Percentiles rank a stretch among this genome's conserved stretches.
Evolutionary conservation across 768 basidiomycete genomes (phyloP).

Genomic region (Rhodotorula sphaerocarpa): DNA sequence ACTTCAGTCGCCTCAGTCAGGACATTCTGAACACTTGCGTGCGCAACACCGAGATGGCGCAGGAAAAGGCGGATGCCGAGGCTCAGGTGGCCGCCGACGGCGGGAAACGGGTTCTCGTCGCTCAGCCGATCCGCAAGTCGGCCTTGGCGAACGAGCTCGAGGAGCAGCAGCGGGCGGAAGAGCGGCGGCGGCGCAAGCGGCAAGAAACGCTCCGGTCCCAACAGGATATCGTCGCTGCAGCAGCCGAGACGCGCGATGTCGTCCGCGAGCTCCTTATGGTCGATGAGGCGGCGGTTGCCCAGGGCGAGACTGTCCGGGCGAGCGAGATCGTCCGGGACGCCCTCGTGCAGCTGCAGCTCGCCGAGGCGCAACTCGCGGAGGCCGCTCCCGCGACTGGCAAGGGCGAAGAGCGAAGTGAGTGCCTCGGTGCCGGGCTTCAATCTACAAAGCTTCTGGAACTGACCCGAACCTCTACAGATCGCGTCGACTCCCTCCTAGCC

Average conservation of each 20-base stretch:
- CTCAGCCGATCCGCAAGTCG: conserved; percentile 46
- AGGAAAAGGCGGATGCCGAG: conserved; percentile 30
- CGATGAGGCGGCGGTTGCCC: conserved; percentile 9
- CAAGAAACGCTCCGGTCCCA: neutral
- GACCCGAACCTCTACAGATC: conserved; percentile 9
- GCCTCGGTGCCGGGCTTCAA: neutral
- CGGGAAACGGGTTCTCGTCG: conserved; percentile 40
- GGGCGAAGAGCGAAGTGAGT: conserved; percentile 19
- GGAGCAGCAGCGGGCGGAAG: conserved; percentile 41
- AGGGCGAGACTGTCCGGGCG: conserved; percentile 10
- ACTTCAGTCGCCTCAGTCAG: conserved; percentile 59
- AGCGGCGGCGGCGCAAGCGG: conserved; percentile 2
- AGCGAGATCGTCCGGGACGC: conserved; percentile 27
- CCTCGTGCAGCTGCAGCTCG: conserved; percentile 25
- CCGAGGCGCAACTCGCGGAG: conserved; percentile 32
- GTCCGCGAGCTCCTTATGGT: conserved; percentile 24
- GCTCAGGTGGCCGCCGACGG: neutral
- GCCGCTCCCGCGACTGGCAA: conserved; percentile 2
- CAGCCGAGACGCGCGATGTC: conserved; percentile 24
- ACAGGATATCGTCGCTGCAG: conserved; percentile 32
- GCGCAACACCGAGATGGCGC: conserved; percentile 79
- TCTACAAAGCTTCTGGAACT: neutral
- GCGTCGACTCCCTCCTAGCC: conserved; percentile 48
- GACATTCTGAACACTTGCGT: conserved; percentile 79
- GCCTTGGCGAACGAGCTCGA: conserved; percentile 45